Evolutionary conservation across 169 alveolate genomes (phyloP).

Genomic region (Eimeria brunetti): DNA sequence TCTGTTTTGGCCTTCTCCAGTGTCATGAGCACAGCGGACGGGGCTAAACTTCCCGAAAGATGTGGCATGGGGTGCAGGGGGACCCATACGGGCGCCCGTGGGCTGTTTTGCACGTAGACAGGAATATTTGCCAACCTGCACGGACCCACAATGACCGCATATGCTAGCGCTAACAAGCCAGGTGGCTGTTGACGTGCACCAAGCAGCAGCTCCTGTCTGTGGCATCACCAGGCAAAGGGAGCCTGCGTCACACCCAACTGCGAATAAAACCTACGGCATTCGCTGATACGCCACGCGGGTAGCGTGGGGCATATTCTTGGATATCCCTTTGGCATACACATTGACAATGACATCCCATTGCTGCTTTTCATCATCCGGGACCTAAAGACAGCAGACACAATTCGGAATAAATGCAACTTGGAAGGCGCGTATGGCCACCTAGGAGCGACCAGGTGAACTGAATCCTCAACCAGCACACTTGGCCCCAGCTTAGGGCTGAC

Average conservation of each 20-base stretch:
- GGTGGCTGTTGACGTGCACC: background rate
- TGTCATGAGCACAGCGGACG: slow-evolving; percentile 83
- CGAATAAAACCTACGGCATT: slow-evolving; percentile 62
- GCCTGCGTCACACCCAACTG: background rate
- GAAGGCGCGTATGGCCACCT: background rate
- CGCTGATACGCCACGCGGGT: slow-evolving; percentile 87
- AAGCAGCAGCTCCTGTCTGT: background rate
- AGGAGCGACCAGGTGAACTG: background rate
- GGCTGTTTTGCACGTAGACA: slow-evolving; percentile 85
- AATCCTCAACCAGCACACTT: background rate
- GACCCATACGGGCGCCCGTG: slow-evolving; percentile 90
- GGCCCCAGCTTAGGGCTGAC: background rate
- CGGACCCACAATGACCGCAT: background rate
- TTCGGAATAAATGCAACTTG: background rate
- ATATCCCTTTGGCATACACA: slow-evolving; percentile 83
- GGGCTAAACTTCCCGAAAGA: slow-evolving; percentile 73
- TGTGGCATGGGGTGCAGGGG: slow-evolving; percentile 87
- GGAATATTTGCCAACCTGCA: slow-evolving; percentile 87
- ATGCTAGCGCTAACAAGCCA: background rate
- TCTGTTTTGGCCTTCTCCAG: slow-evolving; percentile 87
- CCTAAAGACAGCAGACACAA: slow-evolving; percentile 73
- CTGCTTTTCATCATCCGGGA: slow-evolving; percentile 86
- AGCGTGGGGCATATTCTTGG: slow-evolving; percentile 70
- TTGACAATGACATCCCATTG: slow-evolving; percentile 91
- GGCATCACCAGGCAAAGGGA: background rate